phyloP scores from a whole-genome alignment of 1,284 basidiomycete species.

The Inonotus obliquus region DNA sequence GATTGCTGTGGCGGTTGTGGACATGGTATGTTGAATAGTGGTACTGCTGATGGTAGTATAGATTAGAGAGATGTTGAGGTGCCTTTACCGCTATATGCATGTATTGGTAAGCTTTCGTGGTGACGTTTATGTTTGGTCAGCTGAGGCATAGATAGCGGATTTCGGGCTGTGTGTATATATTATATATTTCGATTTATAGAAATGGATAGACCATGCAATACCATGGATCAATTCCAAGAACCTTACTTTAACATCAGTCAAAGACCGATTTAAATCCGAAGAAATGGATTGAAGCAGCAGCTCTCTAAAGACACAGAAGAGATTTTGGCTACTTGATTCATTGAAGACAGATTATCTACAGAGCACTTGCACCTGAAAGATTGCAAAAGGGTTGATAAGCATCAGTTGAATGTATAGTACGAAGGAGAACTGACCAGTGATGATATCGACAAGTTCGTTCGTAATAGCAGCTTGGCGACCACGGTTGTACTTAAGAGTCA shows the following conservation, averaged over 20 bases:
- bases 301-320: background rate
- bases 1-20: background rate
- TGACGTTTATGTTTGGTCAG: background rate
- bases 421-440: slow-evolving; percentile 63
- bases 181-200: too few species aligned
- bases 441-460: slow-evolving; percentile 93
- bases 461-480: slow-evolving; percentile 98
- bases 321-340: background rate
- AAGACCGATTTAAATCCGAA: background rate
- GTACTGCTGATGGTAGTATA: background rate
- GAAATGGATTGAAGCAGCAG: background rate
- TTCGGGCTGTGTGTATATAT: too few species aligned
- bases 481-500: slow-evolving; percentile 97
- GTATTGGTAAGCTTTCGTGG: background rate
- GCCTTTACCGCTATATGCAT: background rate
- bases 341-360: background rate
- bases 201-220: background rate
- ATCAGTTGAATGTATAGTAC: background rate
- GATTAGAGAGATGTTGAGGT: background rate
- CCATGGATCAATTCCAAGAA: background rate
- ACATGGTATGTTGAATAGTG: background rate
- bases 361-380: slow-evolving; percentile 12
- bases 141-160: background rate
- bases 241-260: background rate
- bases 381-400: background rate